A percentile compares a stretch with the other conserved stretches of the same genome.
Evolutionary conservation across 306 rosid genomes (phyloP).

Genomic region (Lithocarpus polystachyus): DNA sequence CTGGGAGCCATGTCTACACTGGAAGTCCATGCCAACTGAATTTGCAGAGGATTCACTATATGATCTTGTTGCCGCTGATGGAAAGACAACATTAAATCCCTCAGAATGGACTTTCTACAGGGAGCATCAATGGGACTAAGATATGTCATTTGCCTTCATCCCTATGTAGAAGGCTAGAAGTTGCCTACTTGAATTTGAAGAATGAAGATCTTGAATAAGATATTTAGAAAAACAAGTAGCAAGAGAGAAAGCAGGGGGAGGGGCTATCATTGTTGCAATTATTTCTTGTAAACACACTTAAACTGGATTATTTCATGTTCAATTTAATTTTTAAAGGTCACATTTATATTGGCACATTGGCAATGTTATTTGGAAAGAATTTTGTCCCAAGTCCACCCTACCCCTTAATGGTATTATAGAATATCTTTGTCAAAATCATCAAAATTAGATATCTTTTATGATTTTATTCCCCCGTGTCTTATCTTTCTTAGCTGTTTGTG

Average conservation of each 20-base stretch:
- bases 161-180: conserved; percentile 4
- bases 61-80: conserved; percentile 90
- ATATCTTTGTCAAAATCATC: too few relatives aligned
- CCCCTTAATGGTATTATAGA: too few relatives aligned
- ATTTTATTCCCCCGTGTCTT: too few relatives aligned
- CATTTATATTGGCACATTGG: background rate
- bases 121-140: conserved; percentile 73
- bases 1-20: conserved; percentile 86
- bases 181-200: background rate
- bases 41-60: conserved; percentile 75
- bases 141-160: conserved; percentile 1
- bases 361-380: background rate
- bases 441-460: too few relatives aligned
- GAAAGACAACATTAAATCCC: conserved; percentile 62
- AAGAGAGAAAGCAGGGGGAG: background rate
- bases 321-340: background rate
- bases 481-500: too few relatives aligned
- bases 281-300: too few relatives aligned
- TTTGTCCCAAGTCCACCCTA: background rate
- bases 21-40: conserved; percentile 80
- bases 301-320: background rate
- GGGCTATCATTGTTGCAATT: too few relatives aligned
- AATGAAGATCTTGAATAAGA: background rate
- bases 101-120: conserved; percentile 82
- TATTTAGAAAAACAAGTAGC: too few relatives aligned